Evolutionary conservation across 306 rosid species (phyloP).

Genomic region (Casuarina glauca): DNA sequence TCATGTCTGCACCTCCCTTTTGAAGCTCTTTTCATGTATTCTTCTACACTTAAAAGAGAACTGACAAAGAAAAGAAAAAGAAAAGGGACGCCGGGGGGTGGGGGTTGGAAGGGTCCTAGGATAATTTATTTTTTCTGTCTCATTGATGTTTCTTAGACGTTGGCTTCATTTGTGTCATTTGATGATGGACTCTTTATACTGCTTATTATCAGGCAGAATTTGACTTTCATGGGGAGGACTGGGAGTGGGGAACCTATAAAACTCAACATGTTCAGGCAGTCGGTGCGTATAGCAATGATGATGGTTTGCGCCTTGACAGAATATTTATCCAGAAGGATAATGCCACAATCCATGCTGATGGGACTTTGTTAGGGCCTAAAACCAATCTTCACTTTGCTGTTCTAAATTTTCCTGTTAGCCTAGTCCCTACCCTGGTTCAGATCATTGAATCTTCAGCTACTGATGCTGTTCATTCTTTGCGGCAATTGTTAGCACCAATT

Average conservation of each 20-base stretch:
- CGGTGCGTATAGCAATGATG: slow-evolving; percentile 83
- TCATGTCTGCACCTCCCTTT: background rate
- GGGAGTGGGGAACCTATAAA: slow-evolving; percentile 98
- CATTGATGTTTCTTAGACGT: background rate
- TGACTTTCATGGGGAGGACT: slow-evolving; percentile 90
- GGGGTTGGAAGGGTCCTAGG: too few relatives aligned
- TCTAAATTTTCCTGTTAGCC: slow-evolving; percentile 83
- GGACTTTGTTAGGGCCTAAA: slow-evolving; percentile 87
- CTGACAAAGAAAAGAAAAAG: too few relatives aligned
- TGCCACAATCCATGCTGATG: slow-evolving; percentile 95
- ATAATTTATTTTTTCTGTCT: slow-evolving; percentile 1
- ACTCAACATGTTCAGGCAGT: slow-evolving; percentile 72
- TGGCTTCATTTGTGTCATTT: slow-evolving; percentile 27
- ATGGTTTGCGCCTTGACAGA: slow-evolving; percentile 75
- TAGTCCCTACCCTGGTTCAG: slow-evolving; percentile 82
- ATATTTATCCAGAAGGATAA: slow-evolving; percentile 78
- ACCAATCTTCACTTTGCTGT: slow-evolving; percentile 90
- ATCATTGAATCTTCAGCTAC: slow-evolving; percentile 76
- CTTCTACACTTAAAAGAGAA: background rate
- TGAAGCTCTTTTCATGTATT: background rate
- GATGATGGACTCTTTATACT: slow-evolving; percentile 30
- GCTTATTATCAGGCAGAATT: slow-evolving; percentile 72
- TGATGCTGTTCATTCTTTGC: slow-evolving; percentile 65
- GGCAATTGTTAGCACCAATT: slow-evolving; percentile 71
- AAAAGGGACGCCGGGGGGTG: background rate